phyloP scores from a whole-genome alignment of 1,139 yeast species.

The Taiozyma onychis region DNA sequence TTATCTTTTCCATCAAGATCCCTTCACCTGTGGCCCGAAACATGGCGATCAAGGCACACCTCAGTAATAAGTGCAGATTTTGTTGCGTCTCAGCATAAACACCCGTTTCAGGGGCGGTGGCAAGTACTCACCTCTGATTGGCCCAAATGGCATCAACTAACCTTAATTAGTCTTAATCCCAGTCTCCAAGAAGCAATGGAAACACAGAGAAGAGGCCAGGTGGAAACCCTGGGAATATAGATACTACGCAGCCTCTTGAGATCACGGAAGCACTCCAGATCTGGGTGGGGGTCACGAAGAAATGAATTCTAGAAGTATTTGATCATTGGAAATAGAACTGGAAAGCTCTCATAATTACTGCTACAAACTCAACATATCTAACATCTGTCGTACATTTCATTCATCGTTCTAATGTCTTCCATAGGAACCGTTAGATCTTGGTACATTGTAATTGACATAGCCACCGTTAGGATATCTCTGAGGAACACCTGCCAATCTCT shows the following conservation, averaged over 20 bases:
- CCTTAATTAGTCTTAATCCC: too few species aligned
- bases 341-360: background rate
- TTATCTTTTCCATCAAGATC: background rate
- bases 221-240: too few species aligned
- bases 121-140: too few species aligned
- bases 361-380: background rate
- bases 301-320: too few species aligned
- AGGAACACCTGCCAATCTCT: slow-evolving; percentile 1
- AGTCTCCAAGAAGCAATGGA: too few species aligned
- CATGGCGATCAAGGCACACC: background rate
- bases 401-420: background rate
- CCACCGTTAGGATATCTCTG: background rate
- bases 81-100: too few species aligned
- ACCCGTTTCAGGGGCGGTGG: background rate
- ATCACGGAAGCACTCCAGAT: too few species aligned
- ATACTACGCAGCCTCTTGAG: too few species aligned
- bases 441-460: background rate
- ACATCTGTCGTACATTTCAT: background rate
- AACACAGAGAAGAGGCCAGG: too few species aligned
- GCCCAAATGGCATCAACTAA: too few species aligned
- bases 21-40: background rate
- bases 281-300: too few species aligned
- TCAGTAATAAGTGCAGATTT: background rate
- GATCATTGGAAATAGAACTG: too few species aligned
- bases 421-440: background rate